phyloP scores from a whole-genome alignment of 2,329 filamentous ascomycete genomes.

The Stagonosporopsis rhizophila region DNA sequence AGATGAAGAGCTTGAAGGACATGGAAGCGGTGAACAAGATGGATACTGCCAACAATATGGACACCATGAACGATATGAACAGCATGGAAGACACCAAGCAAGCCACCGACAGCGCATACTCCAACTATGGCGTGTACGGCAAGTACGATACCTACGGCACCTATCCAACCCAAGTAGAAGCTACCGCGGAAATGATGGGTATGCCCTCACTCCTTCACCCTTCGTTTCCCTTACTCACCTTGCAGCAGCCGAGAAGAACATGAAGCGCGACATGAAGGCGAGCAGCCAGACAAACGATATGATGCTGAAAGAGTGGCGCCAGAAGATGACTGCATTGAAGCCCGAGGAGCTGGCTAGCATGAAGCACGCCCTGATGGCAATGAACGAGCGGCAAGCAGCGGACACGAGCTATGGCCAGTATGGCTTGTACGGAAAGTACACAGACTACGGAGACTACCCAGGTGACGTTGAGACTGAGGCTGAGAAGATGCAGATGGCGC shows the following conservation, averaged over 20 bases:
- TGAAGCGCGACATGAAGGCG: constrained; percentile 8
- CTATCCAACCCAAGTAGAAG: neutral
- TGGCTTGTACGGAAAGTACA: constrained; percentile 8
- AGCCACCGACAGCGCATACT: constrained; percentile 8
- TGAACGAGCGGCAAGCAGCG: neutral
- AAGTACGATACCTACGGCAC: neutral
- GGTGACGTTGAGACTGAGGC: constrained; percentile 8
- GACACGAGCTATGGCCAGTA: constrained; percentile 16
- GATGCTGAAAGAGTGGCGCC: neutral
- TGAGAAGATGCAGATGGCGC: constrained; percentile 5
- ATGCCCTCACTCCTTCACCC: neutral
- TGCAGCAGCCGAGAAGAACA: neutral
- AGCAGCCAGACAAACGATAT: neutral
- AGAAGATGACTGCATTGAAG: neutral
- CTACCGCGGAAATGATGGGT: constrained; percentile 4
- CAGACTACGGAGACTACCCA: constrained; percentile 8
- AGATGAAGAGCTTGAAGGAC: neutral
- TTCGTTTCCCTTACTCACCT: neutral
- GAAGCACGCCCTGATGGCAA: neutral
- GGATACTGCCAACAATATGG: neutral
- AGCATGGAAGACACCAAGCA: constrained; percentile 1
- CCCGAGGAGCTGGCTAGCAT: neutral
- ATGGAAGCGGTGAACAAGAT: neutral
- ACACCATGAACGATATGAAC: neutral
- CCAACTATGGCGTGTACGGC: constrained; percentile 5